These are phyloP conservation scores for Thalassiosira profunda DNA, from an alignment of 108 stramenopile genomes.

Conservation along the genomic window DNA sequence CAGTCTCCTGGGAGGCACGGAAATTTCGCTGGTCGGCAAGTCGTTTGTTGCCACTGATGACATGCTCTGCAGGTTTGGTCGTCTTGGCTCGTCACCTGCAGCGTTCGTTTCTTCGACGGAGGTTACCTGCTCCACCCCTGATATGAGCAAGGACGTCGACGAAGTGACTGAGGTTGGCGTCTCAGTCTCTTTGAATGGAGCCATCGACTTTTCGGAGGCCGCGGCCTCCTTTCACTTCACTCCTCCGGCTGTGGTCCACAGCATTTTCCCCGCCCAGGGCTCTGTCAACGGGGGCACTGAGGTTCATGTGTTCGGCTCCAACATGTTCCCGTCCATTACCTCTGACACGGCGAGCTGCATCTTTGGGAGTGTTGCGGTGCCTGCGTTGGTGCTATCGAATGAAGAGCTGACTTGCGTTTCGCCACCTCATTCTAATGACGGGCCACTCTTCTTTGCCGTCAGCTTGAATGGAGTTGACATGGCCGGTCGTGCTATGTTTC, in stretches of 20 bases:
- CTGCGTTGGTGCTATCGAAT: constrained; percentile 16
- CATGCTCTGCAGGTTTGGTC: constrained; percentile 32
- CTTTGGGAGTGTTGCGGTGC: constrained; percentile 22
- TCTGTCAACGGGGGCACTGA: constrained; percentile 40
- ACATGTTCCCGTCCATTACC: constrained; percentile 6
- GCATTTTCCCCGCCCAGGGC: constrained; percentile 28
- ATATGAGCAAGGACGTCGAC: neutral
- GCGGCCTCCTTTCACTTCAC: constrained; percentile 10
- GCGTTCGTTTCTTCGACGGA: constrained; percentile 18
- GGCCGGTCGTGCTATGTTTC: neutral
- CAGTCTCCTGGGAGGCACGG: constrained; percentile 25
- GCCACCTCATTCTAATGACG: constrained; percentile 6
- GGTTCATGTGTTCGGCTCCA: constrained; percentile 25
- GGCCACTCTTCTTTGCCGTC: constrained; percentile 18
- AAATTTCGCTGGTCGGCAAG: constrained; percentile 41
- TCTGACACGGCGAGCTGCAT: constrained; percentile 8
- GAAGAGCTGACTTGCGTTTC: constrained; percentile 31
- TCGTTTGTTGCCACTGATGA: constrained; percentile 22
- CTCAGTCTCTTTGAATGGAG: constrained; percentile 37
- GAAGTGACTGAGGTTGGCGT: constrained; percentile 7
- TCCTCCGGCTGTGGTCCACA: constrained; percentile 7
- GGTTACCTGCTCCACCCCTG: constrained; percentile 23
- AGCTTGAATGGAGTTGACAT: constrained; percentile 36
- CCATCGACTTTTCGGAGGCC: constrained; percentile 34
- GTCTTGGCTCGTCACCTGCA: constrained; percentile 21